Evolutionary conservation across 1,284 basidiomycete species (phyloP), one percentile per base, ranked within the genome.

Genomic region (Malassezia vespertilionis): DNA sequence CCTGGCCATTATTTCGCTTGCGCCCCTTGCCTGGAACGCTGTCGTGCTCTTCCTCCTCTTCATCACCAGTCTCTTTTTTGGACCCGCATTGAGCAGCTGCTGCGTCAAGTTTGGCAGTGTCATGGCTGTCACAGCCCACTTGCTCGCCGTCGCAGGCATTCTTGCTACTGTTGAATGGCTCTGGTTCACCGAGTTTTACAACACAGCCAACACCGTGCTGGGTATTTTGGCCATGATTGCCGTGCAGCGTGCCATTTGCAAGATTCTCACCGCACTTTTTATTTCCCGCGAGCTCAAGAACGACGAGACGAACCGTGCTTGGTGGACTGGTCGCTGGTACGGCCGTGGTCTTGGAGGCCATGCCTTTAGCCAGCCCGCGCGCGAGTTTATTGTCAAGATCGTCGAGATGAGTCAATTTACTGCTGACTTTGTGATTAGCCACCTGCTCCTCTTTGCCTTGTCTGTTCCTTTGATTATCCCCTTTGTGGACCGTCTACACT

Each of bases 151-250:
- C 39, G 41, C 61, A 20, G 67, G 67, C 52, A 56, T 70, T 23
- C 53, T 70, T 32, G 65, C 48, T 34, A 54, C 60, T 8, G 62
- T 63, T 17, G 31, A 48, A 40, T 67, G 61, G 26, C 55, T 90
- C 79, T 95, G 90, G 89, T 87, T 85, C 78, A 77, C 93, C 53
- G 90, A 95, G 73, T 75, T 80, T 14, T 97, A 90, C 90, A 79
- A 91, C 57, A 79, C 82, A 18, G 82, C 86, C 2, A 86, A 93
- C 72, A 87, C 89, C 15, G 86, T 74, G 17, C 58, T 73, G n/a
- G 72, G 71, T 14, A 44, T 72, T 42, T 71, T 73, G 45, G 72
- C 72, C 5, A 66, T 69, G 22, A 67, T 72, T 38, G 59, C 71
- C 9, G 63, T 70, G 44, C 67, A 70, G 56, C 63, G 67, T 22